A percentile compares a stretch with the other conserved stretches of the same genome.
Evolutionary conservation across 257 asterid species (phyloP).

Genomic region (Paraleonurus japonicus): DNA sequence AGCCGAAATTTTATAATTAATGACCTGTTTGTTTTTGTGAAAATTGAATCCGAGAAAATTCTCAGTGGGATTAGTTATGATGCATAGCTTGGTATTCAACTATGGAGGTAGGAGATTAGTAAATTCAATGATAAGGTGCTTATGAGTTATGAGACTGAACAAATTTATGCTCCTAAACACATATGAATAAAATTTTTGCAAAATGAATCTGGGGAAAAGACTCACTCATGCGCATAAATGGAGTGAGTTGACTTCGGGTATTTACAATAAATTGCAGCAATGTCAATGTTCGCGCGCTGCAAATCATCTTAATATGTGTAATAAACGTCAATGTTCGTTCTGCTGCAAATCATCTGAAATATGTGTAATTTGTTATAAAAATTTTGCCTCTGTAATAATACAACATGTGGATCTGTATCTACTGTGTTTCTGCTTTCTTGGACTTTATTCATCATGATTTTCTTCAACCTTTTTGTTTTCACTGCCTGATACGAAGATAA

Average conservation of each 20-base stretch:
- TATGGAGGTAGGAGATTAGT: not conserved
- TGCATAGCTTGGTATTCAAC: slow-evolving; percentile 1
- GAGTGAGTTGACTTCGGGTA: slow-evolving; percentile 29
- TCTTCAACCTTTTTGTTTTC: not conserved
- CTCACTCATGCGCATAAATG: slow-evolving; percentile 12
- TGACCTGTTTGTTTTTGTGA: not conserved
- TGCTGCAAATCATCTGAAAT: not conserved
- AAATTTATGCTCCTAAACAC: not conserved
- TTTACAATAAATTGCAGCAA: not conserved
- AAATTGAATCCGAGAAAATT: not conserved
- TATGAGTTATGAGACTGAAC: not conserved
- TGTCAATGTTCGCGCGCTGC: not conserved
- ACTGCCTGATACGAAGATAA: not conserved
- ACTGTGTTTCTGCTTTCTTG: not conserved
- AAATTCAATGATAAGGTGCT: not conserved
- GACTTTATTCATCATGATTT: not conserved
- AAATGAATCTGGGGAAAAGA: not conserved
- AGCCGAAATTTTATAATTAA: not conserved
- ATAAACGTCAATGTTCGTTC: not conserved
- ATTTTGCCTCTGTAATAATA: not conserved
- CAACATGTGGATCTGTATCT: not conserved
- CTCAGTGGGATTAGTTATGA: slow-evolving; percentile 9
- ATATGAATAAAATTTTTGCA: not conserved
- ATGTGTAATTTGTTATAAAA: not conserved
- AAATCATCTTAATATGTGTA: not conserved